These are phyloP conservation scores for Plantago rigida DNA, from an alignment of 305 asterid species.

Conservation along the genomic window DNA sequence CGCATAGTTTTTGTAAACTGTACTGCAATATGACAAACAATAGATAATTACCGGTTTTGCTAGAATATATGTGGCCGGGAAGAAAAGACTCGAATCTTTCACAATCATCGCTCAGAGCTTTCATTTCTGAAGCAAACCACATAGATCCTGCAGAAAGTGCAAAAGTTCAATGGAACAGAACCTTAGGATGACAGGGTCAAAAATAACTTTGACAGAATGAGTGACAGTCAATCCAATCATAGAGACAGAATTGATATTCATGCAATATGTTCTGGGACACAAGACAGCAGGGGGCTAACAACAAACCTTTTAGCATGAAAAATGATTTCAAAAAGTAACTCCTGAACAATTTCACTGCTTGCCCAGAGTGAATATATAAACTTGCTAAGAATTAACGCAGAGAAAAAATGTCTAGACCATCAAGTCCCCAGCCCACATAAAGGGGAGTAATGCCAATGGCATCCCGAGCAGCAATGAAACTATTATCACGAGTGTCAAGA, in stretches of 20 bases:
- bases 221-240: constrained; percentile 6
- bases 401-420: constrained; percentile 47
- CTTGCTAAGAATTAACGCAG: constrained; percentile 19
- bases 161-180: constrained; percentile 14
- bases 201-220: constrained; percentile 8
- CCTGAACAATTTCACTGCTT: constrained; percentile 1
- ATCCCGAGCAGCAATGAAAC: constrained; percentile 99
- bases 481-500: constrained; percentile 87
- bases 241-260: constrained; percentile 7
- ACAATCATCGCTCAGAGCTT: constrained; percentile 95
- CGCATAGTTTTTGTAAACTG: not conserved
- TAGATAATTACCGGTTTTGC: constrained; percentile 60
- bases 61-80: constrained; percentile 94
- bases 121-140: constrained; percentile 99
- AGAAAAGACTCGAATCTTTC: constrained; percentile 81
- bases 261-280: constrained; percentile 9
- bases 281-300: constrained; percentile 17
- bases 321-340: not conserved
- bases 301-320: constrained; percentile 5
- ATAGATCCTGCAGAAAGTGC: constrained; percentile 68
- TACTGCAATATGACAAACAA: not conserved
- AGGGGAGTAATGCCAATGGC: constrained; percentile 98
- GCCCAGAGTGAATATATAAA: constrained; percentile 2
- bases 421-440: constrained; percentile 98
- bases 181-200: constrained; percentile 9